A percentile compares a stretch with the other conserved stretches of the same genome.
These are phyloP conservation scores for Fusarium liriodendri DNA, from an alignment of 2,329 filamentous ascomycete genomes.

Conservation along the genomic window DNA sequence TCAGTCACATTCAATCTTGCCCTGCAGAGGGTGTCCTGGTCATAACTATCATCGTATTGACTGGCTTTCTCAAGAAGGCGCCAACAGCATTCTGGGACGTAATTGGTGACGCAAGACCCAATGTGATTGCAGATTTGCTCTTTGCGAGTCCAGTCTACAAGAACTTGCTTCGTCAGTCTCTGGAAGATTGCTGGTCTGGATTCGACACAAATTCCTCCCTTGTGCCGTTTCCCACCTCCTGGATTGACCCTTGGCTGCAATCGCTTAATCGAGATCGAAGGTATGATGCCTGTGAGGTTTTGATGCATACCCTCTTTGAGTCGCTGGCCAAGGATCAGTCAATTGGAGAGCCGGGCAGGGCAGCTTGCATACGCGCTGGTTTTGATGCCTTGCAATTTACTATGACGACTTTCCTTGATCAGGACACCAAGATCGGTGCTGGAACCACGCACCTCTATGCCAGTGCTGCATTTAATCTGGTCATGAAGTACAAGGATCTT, in stretches of 20 bases:
- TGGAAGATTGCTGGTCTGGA: conserved; percentile 56
- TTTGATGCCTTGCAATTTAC: conserved; percentile 70
- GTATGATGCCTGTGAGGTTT: conserved; percentile 82
- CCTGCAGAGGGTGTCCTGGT: conserved; percentile 70
- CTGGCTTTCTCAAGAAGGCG: conserved; percentile 78
- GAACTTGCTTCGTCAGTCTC: conserved; percentile 70
- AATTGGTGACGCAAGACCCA: conserved; percentile 82
- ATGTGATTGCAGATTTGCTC: conserved; percentile 84
- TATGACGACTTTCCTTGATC: conserved; percentile 65
- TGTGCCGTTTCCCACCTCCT: conserved; percentile 76
- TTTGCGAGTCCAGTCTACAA: conserved; percentile 77
- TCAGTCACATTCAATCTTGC: conserved; percentile 64
- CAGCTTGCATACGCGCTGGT: conserved; percentile 73
- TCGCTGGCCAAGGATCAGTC: conserved; percentile 66
- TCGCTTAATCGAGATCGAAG: conserved; percentile 82
- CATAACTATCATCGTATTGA: conserved; percentile 77
- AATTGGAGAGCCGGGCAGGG: conserved; percentile 68
- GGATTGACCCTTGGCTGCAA: conserved; percentile 81
- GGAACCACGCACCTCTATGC: conserved; percentile 70
- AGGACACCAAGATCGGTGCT: conserved; percentile 56
- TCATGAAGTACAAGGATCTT: conserved; percentile 70
- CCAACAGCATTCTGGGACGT: conserved; percentile 89
- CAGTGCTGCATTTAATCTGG: conserved; percentile 73
- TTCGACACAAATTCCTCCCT: conserved; percentile 58
- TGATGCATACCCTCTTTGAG: conserved; percentile 80